A percentile compares a stretch with the other conserved stretches of the same genome.
These are phyloP conservation scores for Monosporozyma unispora DNA, from an alignment of 805 yeast species.

Conservation along the genomic window DNA sequence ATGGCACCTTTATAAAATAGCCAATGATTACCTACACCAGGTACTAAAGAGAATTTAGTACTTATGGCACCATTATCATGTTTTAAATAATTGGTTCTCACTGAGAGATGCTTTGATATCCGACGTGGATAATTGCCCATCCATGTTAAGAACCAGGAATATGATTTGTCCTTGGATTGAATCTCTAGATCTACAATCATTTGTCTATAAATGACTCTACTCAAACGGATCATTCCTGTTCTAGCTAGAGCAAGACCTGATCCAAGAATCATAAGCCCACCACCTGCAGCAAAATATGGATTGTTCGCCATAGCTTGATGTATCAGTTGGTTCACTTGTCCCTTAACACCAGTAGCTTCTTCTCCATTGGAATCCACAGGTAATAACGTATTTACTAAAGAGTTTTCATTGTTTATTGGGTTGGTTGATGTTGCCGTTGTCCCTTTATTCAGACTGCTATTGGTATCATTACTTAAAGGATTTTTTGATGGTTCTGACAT, in stretches of 20 bases:
- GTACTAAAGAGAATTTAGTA: slow-evolving; percentile 83
- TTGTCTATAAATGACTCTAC: slow-evolving; percentile 68
- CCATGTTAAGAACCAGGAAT: slow-evolving; percentile 94
- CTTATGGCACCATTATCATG: slow-evolving; percentile 89
- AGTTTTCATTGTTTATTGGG: not conserved
- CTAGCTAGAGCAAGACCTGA: slow-evolving; percentile 74
- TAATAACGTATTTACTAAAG: not conserved
- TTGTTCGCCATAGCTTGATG: slow-evolving; percentile 54
- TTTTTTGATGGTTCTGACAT: not conserved
- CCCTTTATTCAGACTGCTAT: not conserved
- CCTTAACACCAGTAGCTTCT: not conserved
- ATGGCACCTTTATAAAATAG: slow-evolving; percentile 79
- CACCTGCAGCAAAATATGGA: slow-evolving; percentile 98
- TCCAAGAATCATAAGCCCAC: slow-evolving; percentile 94
- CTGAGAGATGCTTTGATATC: slow-evolving; percentile 75
- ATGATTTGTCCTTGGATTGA: slow-evolving; percentile 86
- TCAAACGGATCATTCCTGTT: slow-evolving; percentile 52
- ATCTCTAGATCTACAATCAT: slow-evolving; percentile 87
- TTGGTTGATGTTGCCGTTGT: not conserved
- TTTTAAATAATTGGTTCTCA: slow-evolving; percentile 76
- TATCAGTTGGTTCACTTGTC: slow-evolving; percentile 25
- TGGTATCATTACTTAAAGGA: not conserved
- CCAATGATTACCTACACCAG: slow-evolving; percentile 95
- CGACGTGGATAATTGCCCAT: slow-evolving; percentile 77
- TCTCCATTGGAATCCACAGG: not conserved